Conservation (phyloP, 2,329 filamentous ascomycete species). For the Ilyonectria robusta region DNA sequence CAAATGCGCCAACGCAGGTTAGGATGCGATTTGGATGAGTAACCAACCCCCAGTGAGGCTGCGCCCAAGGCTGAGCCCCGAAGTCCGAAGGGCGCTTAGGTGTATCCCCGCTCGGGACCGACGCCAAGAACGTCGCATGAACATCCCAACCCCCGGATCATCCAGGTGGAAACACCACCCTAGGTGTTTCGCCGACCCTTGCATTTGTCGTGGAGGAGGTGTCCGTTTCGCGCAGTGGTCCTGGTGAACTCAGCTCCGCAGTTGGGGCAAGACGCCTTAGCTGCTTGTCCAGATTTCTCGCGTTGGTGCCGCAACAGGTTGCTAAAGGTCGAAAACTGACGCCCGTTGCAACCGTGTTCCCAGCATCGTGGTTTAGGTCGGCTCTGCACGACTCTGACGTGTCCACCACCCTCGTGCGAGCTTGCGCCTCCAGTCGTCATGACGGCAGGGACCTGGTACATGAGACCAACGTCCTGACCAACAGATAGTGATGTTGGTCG, state of each 20-base stretch:
- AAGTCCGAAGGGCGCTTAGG: constrained; percentile 29
- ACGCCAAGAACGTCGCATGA: constrained; percentile 33
- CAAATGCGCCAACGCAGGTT: constrained; percentile 37
- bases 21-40: constrained; percentile 26
- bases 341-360: constrained; percentile 96
- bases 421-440: constrained; percentile 54
- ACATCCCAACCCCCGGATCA: constrained; percentile 35
- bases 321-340: constrained; percentile 96
- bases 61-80: constrained; percentile 42
- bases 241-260: constrained; percentile 95
- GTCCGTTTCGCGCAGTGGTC: constrained; percentile 89
- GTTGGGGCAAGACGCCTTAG: constrained; percentile 90
- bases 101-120: constrained; percentile 29
- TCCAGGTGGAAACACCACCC: constrained; percentile 27
- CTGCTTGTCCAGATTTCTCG: constrained; percentile 92
- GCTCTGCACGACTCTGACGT: constrained; percentile 80
- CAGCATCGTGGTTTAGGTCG: constrained; percentile 96
- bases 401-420: constrained; percentile 58
- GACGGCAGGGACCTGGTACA: constrained; percentile 60
- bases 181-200: constrained; percentile 70
- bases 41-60: constrained; percentile 34
- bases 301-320: constrained; percentile 93
- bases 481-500: constrained; percentile 57
- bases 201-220: constrained; percentile 90
- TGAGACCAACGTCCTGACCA: constrained; percentile 56